Percentiles rank a stretch among this genome's conserved stretches.
phyloP scores from a whole-genome alignment of 1,284 basidiomycete genomes.

The Tilletia walkeri region DNA sequence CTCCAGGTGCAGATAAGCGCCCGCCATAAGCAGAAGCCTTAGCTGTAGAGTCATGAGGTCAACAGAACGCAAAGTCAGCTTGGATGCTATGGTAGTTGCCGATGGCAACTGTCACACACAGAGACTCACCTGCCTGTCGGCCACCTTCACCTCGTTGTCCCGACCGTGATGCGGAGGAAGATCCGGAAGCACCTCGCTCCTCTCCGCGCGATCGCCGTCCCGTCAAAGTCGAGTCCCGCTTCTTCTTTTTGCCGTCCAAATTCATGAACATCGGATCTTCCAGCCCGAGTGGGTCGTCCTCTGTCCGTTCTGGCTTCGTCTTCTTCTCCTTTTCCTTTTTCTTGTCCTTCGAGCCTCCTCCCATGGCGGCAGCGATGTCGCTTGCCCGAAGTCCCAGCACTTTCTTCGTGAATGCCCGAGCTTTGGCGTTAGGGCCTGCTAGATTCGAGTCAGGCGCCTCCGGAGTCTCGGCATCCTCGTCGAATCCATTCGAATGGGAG shows the following conservation, averaged over 20 bases:
- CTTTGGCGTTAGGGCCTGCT: constrained; percentile 9
- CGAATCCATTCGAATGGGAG: neutral
- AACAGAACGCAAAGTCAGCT: neutral
- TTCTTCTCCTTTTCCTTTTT: constrained; percentile 7
- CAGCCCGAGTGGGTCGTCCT: constrained; percentile 14
- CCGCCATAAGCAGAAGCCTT: neutral
- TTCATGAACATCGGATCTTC: constrained; percentile 11
- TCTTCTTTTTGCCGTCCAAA: constrained; percentile 1
- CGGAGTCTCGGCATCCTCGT: neutral
- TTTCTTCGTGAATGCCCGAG: constrained; percentile 3
- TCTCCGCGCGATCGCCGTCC: neutral
- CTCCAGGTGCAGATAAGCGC: neutral
- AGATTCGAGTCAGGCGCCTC: constrained; percentile 4
- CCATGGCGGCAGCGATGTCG: neutral
- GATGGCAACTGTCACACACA: too few relatives aligned
- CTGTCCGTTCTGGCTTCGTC: neutral
- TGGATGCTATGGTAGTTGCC: neutral
- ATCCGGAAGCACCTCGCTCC: neutral
- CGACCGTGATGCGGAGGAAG: neutral
- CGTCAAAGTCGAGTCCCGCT: constrained; percentile 10
- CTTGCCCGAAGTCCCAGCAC: neutral
- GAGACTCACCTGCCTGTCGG: neutral
- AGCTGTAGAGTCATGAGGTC: neutral
- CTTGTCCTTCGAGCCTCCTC: neutral
- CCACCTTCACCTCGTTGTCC: neutral